Conservation (phyloP, 2,329 filamentous ascomycete genomes). For the Fusarium sulawesiense region DNA sequence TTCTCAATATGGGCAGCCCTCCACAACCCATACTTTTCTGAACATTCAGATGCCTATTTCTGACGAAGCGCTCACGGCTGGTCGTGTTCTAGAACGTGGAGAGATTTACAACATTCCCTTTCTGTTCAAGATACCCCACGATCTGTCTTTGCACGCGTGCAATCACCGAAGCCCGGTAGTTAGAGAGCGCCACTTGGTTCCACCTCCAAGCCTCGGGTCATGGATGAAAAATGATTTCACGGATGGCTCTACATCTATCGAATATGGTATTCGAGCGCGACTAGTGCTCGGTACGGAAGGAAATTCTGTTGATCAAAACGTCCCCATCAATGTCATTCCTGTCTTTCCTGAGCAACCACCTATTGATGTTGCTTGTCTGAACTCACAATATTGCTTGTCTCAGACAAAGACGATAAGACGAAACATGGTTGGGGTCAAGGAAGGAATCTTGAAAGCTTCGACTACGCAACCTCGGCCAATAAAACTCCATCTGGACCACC, state of each 20-base stretch:
- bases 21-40: background rate
- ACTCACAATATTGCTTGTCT: background rate
- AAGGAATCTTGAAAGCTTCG: background rate
- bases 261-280: background rate
- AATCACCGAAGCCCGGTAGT: background rate
- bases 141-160: background rate
- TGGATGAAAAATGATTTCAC: background rate
- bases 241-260: background rate
- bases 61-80: background rate
- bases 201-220: background rate
- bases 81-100: background rate
- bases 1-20: conserved; percentile 4
- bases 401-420: background rate
- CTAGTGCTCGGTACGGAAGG: background rate
- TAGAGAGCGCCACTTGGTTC: background rate
- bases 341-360: background rate
- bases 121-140: background rate
- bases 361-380: background rate
- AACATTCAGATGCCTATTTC: background rate
- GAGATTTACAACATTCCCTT: background rate
- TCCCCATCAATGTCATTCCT: background rate
- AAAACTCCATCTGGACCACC: background rate
- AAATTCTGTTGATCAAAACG: background rate
- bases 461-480: background rate
- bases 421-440: background rate